These are phyloP conservation scores for Eremochloa ophiuroides DNA, from an alignment of 176 grass and related monocot species.

Conservation along the genomic window DNA sequence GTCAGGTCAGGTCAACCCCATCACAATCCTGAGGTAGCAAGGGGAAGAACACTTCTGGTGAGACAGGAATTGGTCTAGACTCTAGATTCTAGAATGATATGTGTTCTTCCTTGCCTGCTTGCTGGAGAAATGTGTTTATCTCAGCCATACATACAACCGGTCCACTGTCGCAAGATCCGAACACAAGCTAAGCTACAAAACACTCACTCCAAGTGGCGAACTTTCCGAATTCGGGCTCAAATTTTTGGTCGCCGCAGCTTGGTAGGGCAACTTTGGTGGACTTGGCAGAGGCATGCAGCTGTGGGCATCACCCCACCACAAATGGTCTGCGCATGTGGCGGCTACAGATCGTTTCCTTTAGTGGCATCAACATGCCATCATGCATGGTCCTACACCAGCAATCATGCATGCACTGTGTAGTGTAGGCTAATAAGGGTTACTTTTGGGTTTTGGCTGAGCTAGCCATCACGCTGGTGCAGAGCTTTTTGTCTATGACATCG, in stretches of 20 bases:
- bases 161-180: not conserved
- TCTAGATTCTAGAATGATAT: constrained; percentile 27
- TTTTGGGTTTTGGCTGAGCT: not conserved
- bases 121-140: not conserved
- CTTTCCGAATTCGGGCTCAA: constrained; percentile 14
- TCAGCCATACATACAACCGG: not conserved
- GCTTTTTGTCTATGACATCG: not conserved
- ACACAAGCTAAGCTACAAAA: not conserved
- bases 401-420: constrained; percentile 1
- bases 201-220: not conserved
- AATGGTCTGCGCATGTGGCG: constrained; percentile 1
- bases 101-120: constrained; percentile 14
- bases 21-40: constrained; percentile 9
- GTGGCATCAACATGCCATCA: not conserved
- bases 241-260: not conserved
- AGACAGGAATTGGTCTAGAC: constrained; percentile 17
- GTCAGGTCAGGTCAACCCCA: constrained; percentile 23
- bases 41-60: not conserved
- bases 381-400: not conserved
- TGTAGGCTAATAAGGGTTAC: not conserved
- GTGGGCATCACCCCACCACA: constrained; percentile 7
- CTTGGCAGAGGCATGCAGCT: not conserved
- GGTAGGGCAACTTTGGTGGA: not conserved
- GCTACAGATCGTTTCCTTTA: not conserved
- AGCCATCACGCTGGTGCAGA: not conserved